A percentile compares a stretch with the other conserved stretches of the same genome.
Evolutionary conservation across 2,329 filamentous ascomycete genomes (phyloP).

Genomic region (Neofusicoccum umdonicola): DNA sequence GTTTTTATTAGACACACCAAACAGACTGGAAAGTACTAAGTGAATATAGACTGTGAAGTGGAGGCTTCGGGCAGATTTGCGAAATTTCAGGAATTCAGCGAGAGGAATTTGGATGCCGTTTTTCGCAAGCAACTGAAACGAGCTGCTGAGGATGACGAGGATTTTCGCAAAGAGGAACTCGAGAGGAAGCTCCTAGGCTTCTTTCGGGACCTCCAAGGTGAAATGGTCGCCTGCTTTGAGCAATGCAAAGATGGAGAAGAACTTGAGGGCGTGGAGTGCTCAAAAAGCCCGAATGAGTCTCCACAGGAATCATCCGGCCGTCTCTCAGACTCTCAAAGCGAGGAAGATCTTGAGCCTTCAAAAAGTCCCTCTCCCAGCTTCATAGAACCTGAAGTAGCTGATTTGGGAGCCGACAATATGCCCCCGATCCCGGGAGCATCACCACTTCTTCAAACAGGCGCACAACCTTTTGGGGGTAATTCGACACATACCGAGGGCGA

Average conservation of each 20-base stretch:
- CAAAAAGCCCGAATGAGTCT: too few relatives aligned
- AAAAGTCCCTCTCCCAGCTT: too few relatives aligned
- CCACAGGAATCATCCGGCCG: too few relatives aligned
- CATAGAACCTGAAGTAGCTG: too few relatives aligned
- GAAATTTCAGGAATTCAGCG: background rate
- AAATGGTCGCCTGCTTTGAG: background rate
- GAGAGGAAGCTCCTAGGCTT: background rate
- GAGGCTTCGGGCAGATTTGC: background rate
- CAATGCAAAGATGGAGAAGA: background rate
- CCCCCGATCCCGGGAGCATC: too few relatives aligned
- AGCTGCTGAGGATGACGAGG: background rate
- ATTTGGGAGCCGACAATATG: too few relatives aligned
- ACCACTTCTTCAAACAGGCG: too few relatives aligned
- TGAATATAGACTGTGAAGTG: background rate
- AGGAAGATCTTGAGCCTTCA: too few relatives aligned
- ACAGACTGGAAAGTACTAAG: accelerated
- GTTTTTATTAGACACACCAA: accelerated
- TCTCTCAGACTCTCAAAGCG: too few relatives aligned
- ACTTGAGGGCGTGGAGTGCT: background rate
- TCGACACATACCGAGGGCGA: too few relatives aligned
- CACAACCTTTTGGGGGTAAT: too few relatives aligned
- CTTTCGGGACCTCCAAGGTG: background rate
- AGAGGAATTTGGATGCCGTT: background rate
- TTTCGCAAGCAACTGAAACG: background rate
- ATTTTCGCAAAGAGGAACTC: background rate